Percentiles rank a stretch among this genome's conserved stretches.
Conservation (phyloP, 1,284 basidiomycete species). For the Rhodotorula sp. region DNA sequence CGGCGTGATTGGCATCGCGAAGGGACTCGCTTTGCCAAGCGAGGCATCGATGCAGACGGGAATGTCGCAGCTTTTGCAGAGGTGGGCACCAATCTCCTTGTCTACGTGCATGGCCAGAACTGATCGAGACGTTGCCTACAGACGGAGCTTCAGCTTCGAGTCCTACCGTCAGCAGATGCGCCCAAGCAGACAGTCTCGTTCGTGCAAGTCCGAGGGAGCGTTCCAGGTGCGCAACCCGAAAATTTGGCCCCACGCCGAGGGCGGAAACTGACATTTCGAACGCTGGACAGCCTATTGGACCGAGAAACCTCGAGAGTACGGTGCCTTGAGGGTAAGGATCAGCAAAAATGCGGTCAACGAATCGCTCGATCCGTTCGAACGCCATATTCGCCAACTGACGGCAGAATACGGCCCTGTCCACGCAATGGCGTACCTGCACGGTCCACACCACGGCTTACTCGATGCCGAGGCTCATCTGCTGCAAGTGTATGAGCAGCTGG, state of each 20-base stretch:
- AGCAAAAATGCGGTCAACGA: not conserved
- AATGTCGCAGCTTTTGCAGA: not conserved
- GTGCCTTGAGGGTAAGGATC: not conserved
- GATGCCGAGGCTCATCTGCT: not conserved
- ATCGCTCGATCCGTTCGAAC: not conserved
- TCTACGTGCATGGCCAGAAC: not conserved
- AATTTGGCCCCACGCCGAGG: not conserved
- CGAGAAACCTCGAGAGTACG: not conserved
- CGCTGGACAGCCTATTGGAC: not conserved
- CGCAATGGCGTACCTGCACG: not conserved
- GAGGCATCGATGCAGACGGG: not conserved
- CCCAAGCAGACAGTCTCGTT: not conserved
- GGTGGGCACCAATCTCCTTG: not conserved
- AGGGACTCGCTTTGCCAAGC: not conserved
- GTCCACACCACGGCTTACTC: not conserved
- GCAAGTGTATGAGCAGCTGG: not conserved
- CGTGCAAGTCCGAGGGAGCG: conserved; percentile 1
- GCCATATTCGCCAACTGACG: not conserved
- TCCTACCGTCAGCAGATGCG: too few species aligned
- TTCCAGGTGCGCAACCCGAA: not conserved
- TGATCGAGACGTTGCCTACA: too few species aligned
- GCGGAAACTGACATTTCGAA: not conserved
- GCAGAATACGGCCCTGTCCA: not conserved
- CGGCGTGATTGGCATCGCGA: not conserved
- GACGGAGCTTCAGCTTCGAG: too few species aligned